phyloP scores from a whole-genome alignment of 441 rosid species.

The Gossypium laxum region DNA sequence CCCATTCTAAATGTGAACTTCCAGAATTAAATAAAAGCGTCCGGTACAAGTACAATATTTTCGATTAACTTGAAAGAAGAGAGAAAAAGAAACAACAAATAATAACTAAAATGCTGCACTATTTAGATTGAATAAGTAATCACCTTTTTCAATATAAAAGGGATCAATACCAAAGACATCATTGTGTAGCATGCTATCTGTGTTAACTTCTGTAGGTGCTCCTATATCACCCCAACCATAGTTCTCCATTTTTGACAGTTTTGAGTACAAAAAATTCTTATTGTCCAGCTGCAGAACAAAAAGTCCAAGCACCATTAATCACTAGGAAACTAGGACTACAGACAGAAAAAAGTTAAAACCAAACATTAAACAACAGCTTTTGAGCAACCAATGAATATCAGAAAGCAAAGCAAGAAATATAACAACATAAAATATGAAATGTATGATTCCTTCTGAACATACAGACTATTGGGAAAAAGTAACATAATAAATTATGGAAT shows the following conservation, averaged over 20 bases:
- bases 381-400: neutral
- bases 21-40: neutral
- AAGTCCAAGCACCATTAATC: conserved; percentile 13
- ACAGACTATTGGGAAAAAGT: neutral
- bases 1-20: neutral
- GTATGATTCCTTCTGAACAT: neutral
- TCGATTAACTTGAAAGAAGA: neutral
- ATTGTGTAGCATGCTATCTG: conserved; percentile 40
- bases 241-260: conserved; percentile 49
- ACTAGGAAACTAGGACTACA: neutral
- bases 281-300: conserved; percentile 38
- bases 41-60: neutral
- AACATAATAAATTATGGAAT: neutral
- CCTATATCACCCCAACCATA: conserved; percentile 75
- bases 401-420: neutral
- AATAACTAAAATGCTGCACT: neutral
- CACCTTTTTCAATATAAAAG: conserved; percentile 77
- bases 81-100: neutral
- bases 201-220: conserved; percentile 25
- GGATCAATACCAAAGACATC: conserved; percentile 64
- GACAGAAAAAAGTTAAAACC: neutral
- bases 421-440: neutral
- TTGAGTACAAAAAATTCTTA: conserved; percentile 17
- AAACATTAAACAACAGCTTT: neutral
- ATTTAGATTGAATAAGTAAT: neutral